These are phyloP conservation scores for Pelargonium fulgidum DNA, from an alignment of 441 rosid species.

Conservation along the genomic window DNA sequence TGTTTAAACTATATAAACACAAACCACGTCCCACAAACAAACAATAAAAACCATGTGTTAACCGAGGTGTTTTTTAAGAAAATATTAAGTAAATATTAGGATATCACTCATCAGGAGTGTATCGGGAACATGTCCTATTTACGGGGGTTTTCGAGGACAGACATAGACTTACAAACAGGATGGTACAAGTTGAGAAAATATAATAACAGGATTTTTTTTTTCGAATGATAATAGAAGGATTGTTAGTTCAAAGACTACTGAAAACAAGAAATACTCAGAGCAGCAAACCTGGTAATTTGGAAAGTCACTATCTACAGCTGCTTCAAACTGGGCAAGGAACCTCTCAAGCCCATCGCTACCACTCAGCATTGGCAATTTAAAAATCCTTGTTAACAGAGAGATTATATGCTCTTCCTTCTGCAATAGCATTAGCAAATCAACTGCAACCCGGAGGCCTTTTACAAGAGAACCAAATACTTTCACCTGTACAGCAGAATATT, in stretches of 20 bases:
- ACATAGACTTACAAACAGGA: neutral
- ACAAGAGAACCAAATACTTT: conserved; percentile 75
- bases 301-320: conserved; percentile 79
- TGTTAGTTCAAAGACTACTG: neutral
- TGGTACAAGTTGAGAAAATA: neutral
- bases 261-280: conserved; percentile 15
- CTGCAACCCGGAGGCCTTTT: conserved; percentile 73
- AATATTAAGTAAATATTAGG: no score
- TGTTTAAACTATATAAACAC: no score
- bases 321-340: conserved; percentile 78
- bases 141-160: no score
- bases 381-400: conserved; percentile 39
- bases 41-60: no score
- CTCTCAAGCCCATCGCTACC: conserved; percentile 54
- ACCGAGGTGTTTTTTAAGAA: no score
- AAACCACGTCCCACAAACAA: no score
- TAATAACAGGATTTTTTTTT: conserved; percentile 5
- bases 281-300: conserved; percentile 70
- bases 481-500: conserved; percentile 40
- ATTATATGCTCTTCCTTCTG: conserved; percentile 47
- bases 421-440: conserved; percentile 57
- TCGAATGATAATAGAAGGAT: neutral
- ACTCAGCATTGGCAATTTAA: conserved; percentile 49
- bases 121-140: no score
- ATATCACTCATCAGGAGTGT: no score